Evolutionary conservation across 352 stramenopile species (phyloP), one percentile per base, ranked within the genome.

Genomic region (Globisporangium solare): DNA sequence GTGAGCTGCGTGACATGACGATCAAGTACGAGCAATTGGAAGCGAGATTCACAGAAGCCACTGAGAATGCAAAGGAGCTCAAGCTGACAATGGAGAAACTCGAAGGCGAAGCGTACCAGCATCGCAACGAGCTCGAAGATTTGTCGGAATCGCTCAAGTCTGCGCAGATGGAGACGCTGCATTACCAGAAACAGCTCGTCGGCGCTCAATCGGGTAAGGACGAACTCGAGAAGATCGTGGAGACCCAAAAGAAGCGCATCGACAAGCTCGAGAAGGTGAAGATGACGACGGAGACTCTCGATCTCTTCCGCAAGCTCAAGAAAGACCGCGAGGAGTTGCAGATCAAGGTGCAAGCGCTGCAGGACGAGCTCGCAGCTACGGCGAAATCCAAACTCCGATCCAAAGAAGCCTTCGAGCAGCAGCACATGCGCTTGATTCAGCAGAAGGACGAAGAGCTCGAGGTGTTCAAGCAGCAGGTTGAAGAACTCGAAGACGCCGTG

Each of bases 261-360:
- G 77, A 86, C 40, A 89, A 89, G 61, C 70, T 92, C 37, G 81
- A 92, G 37, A 83, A 87, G 62, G 79, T 89, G 18, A 92, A 92
- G 66, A 92, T 92, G 81, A 92, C 81, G 8, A 89, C 67, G 0
- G 79, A 87, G 35, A 88, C 67, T 20, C 64, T 88, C 22, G 72
- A 87, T 45, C 47, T 89, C 43, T 92, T 89, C 66, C 78, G 70
- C 3, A 86, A 76, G 54, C 45, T 91, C 43, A 89, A 88, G 67
- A 69, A 63, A 24, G 73, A 84, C 49, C 76, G 81, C 21, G 48
- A 76, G 24, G 63, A 76, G 22, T 64, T 91, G 31, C 71, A 84
- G 37, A 20, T 58, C 3, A 74, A 73, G 40, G 79, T 84, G 22
- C 51, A 72, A n/a, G 47, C 57, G 35, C 41, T 79, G 35, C 52